phyloP scores from a whole-genome alignment of 768 basidiomycete genomes.

The Agrocybe pediades region DNA sequence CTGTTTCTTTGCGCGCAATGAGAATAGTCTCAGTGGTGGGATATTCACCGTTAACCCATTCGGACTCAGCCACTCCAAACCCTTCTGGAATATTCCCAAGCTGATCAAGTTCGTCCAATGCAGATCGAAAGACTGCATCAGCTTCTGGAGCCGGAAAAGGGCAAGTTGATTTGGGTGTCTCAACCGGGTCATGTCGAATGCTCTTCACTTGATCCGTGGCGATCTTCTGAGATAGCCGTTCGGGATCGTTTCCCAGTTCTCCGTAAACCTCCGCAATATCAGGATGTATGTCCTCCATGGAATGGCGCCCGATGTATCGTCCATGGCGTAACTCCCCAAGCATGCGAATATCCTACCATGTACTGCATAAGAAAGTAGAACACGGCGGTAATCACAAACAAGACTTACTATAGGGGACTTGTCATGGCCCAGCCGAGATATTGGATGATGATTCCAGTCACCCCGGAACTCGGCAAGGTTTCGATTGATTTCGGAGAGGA shows the following conservation, averaged over 20 bases:
- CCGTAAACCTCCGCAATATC: not conserved
- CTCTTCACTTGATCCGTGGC: not conserved
- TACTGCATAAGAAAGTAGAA: no score
- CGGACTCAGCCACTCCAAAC: not conserved
- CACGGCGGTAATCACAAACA: no score
- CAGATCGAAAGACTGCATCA: no score
- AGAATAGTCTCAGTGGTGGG: not conserved
- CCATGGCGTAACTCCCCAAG: no score
- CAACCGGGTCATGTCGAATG: not conserved
- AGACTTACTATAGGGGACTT: no score
- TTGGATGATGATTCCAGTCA: slow-evolving; percentile 41
- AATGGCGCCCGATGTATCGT: no score
- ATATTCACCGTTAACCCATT: not conserved
- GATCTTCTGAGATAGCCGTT: not conserved
- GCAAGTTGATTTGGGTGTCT: not conserved
- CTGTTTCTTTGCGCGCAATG: not conserved
- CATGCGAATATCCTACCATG: no score
- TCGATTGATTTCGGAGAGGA: slow-evolving; percentile 33
- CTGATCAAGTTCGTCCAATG: no score
- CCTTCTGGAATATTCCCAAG: not conserved
- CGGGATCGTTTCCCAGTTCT: not conserved
- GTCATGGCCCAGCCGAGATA: slow-evolving; percentile 20
- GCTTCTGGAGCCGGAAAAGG: not conserved
- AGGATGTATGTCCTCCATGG: not conserved
- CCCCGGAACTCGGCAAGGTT: slow-evolving; percentile 32